Conservation (phyloP, 73 alveolate species). For the Halteria grandinella region DNA sequence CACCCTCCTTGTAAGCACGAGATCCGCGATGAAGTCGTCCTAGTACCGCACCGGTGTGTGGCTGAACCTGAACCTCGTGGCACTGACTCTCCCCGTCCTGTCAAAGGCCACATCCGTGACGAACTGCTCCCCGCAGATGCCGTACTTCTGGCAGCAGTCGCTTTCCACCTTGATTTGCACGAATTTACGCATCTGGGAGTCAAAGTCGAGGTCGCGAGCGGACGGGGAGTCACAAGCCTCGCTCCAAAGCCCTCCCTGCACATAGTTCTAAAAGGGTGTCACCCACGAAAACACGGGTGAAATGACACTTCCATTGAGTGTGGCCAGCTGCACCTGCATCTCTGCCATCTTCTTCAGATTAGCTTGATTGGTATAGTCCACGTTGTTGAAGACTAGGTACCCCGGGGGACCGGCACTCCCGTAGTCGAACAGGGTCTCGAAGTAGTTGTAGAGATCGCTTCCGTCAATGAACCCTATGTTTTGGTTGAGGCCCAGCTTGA, state of each 20-base stretch:
- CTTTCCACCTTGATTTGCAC: slow-evolving; percentile 81
- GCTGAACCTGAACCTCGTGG: slow-evolving; percentile 89
- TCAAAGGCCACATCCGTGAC: slow-evolving; percentile 84
- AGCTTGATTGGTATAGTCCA: slow-evolving; percentile 76
- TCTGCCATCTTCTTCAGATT: slow-evolving; percentile 75
- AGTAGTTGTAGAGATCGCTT: slow-evolving; percentile 85
- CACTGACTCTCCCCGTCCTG: slow-evolving; percentile 80
- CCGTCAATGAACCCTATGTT: slow-evolving; percentile 82
- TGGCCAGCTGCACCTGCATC: slow-evolving; percentile 83
- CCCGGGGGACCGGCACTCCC: slow-evolving; percentile 96
- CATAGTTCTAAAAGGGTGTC: slow-evolving; percentile 78
- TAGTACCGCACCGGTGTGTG: slow-evolving; percentile 84
- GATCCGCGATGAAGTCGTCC: slow-evolving; percentile 73
- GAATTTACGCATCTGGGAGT: slow-evolving; percentile 82
- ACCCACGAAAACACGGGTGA: slow-evolving; percentile 97
- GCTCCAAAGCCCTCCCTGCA: slow-evolving; percentile 78
- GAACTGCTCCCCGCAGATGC: slow-evolving; percentile 95
- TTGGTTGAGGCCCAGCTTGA: slow-evolving; percentile 87
- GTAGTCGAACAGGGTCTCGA: slow-evolving; percentile 77
- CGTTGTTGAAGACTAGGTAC: slow-evolving; percentile 86
- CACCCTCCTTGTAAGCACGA: slow-evolving; percentile 86
- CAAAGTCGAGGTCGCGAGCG: slow-evolving; percentile 76
- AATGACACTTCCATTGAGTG: slow-evolving; percentile 79
- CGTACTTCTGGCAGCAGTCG: slow-evolving; percentile 86
- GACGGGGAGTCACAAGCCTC: slow-evolving; percentile 78